These are phyloP conservation scores for Coniochaeta sp. DNA, from an alignment of 2,329 filamentous ascomycete genomes.

Conservation along the genomic window DNA sequence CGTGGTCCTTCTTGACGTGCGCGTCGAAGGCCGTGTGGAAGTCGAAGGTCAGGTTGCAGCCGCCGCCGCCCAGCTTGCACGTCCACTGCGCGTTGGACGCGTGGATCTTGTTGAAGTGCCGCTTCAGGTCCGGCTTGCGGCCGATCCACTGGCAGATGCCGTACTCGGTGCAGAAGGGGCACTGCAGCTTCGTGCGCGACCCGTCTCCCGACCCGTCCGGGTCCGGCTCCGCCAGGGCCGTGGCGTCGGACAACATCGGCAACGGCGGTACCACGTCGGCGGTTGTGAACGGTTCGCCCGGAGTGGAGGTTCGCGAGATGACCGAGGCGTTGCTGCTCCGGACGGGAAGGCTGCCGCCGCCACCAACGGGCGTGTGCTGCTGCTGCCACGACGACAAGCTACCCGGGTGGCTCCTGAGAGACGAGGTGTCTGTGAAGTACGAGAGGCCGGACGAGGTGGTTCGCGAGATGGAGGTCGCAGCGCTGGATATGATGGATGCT, in stretches of 20 bases:
- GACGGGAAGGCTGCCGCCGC: neutral
- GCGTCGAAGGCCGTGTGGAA: conserved; percentile 40
- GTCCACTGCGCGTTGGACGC: conserved; percentile 38
- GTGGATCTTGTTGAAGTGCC: conserved; percentile 41
- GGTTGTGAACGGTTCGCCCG: neutral
- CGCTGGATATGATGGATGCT: neutral
- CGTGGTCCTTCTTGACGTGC: conserved; percentile 36
- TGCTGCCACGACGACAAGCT: neutral
- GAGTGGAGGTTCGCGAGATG: neutral
- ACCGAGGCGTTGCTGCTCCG: neutral
- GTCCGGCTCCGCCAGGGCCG: neutral
- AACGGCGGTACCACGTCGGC: too few relatives aligned
- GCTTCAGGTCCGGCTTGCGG: conserved; percentile 40
- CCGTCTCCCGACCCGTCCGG: neutral
- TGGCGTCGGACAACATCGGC: neutral
- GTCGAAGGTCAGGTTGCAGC: conserved; percentile 37
- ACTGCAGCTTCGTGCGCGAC: conserved; percentile 10
- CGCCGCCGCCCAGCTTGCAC: conserved; percentile 31
- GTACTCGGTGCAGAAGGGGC: conserved; percentile 33
- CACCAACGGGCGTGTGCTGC: neutral
- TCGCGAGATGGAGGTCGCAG: neutral
- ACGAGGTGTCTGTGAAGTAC: neutral
- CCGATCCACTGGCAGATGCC: conserved; percentile 34
- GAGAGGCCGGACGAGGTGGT: neutral
- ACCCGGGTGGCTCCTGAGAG: neutral